phyloP scores from a whole-genome alignment of 441 rosid genomes.

The Aleurites moluccanus region DNA sequence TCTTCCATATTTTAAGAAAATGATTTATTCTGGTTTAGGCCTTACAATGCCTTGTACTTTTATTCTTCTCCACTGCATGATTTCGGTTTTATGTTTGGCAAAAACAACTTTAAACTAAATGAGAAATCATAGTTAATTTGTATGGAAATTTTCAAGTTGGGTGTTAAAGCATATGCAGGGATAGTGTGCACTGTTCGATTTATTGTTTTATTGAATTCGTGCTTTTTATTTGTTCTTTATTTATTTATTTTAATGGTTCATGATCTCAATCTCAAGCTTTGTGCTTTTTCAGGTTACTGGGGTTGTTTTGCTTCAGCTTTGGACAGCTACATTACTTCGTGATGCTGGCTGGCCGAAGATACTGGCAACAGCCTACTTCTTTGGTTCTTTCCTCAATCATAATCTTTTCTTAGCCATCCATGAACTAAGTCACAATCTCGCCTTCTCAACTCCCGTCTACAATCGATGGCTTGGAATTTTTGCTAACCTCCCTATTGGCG shows the following conservation, averaged over 20 bases:
- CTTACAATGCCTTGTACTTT: neutral
- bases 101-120: neutral
- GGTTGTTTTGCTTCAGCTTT: constrained; percentile 69
- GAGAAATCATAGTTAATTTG: neutral
- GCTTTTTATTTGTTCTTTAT: neutral
- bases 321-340: constrained; percentile 60
- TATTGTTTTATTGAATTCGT: neutral
- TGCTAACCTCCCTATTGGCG: constrained; percentile 87
- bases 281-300: constrained; percentile 52
- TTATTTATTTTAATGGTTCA: neutral
- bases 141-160: neutral
- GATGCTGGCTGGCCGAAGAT: constrained; percentile 75
- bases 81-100: neutral
- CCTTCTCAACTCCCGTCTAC: constrained; percentile 74
- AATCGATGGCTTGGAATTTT: constrained; percentile 89
- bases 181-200: too few relatives aligned
- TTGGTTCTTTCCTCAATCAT: constrained; percentile 88
- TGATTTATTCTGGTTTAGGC: neutral
- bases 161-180: neutral
- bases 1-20: neutral
- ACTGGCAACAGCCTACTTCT: constrained; percentile 62
- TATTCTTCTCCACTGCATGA: neutral
- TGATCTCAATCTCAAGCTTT: constrained; percentile 8
- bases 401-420: constrained; percentile 92
- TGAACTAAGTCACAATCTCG: constrained; percentile 89